A percentile compares a stretch with the other conserved stretches of the same genome.
Evolutionary conservation across 2,329 filamentous ascomycete species (phyloP).

Genomic region (Clonostachys rhizophaga): DNA sequence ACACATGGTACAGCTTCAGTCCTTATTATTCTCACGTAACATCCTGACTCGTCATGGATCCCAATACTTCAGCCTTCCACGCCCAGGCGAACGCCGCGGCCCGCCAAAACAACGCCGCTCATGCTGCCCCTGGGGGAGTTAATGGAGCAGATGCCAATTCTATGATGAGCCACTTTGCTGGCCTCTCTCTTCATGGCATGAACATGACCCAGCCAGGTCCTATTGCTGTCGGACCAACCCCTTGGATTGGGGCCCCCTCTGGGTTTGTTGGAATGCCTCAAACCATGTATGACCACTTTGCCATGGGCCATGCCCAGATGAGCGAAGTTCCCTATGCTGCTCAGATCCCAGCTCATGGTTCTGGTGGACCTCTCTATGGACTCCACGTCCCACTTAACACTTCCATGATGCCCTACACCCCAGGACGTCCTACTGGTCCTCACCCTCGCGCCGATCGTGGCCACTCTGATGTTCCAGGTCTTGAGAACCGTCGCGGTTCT

Average conservation of each 20-base stretch:
- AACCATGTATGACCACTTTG: constrained; percentile 8
- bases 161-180: constrained; percentile 26
- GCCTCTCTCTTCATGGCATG: constrained; percentile 28
- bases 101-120: not conserved
- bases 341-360: not conserved
- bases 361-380: not conserved
- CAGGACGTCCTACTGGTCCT: constrained; percentile 38
- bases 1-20: constrained; percentile 13
- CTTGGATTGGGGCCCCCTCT: not conserved
- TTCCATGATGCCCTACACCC: constrained; percentile 43
- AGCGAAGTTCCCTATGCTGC: not conserved
- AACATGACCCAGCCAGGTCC: constrained; percentile 12
- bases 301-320: not conserved
- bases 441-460: constrained; percentile 41
- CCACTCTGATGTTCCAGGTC: constrained; percentile 51
- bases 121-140: constrained; percentile 4
- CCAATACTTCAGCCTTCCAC: constrained; percentile 19
- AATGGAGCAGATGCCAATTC: constrained; percentile 20
- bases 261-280: constrained; percentile 20
- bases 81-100: not conserved
- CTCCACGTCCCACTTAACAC: not conserved
- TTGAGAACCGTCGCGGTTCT: constrained; percentile 63
- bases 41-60: constrained; percentile 25
- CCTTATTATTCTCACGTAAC: constrained; percentile 25
- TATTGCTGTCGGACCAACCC: not conserved